Evolutionary conservation across 176 grass and related monocot species (phyloP), one percentile per base, ranked within the genome.

Genomic region (Paspalum vaginatum): DNA sequence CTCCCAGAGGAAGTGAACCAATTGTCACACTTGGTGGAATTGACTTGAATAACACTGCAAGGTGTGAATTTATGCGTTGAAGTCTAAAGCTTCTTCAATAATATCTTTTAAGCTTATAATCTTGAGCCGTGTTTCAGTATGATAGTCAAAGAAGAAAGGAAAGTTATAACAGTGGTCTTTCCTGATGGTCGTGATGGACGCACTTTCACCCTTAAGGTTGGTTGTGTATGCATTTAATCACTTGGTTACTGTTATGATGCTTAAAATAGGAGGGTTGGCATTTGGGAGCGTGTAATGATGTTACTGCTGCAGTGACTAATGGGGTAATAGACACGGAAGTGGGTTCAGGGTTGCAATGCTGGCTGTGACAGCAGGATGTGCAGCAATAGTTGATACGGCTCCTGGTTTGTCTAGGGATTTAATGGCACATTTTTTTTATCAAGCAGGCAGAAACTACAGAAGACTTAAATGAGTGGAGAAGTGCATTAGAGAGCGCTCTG

Each of bases 391-490:
- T 81, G 43, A 70, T 69, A 86, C 7, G 46, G 47, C 6, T 81
- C 60, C 38, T 63, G 56, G 55, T 50, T 71, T 54, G 9, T 64
- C 51, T 72, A 72, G 48, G 22, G 69, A 60, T 81, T 70, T 82
- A 87, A 81, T 42, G 41, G n/a, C 74, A 64, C 8, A 9, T 5
- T 38, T 65, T 65, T 88, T 76, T 79, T 48, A 70, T 61, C 37
- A 78, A 79, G 20, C 84, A 97, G 94, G 89, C 91, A 72, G 94
- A 97, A 88, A 97, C 91, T 87, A 86, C 79, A 72, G 94, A 97
- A 78, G 94, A 97, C 59, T 78, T 94, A 38, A 89, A 91, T 63
- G 91, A 97, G 61, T 97, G 94, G 94, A 97, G 87, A 94, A 77
- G 57, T 84, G 94, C 94, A 85, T 81, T 97, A 54, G 94, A 97